Conservation (phyloP, 208 protist species). For the Trypanosoma theileri region DNA sequence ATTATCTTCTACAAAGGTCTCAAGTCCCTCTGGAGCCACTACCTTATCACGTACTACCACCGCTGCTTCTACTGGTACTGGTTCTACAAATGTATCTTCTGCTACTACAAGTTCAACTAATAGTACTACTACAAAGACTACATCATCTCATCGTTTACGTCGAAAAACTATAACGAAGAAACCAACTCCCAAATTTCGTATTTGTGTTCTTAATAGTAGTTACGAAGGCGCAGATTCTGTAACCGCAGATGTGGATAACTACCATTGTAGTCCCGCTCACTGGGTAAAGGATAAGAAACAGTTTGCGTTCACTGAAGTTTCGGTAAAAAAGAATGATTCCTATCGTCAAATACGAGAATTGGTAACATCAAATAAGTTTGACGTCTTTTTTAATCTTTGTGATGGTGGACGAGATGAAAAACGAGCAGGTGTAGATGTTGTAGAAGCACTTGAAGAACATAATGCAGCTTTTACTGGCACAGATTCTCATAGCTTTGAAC, state of each 20-base stretch:
- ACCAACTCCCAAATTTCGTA: conserved; percentile 24
- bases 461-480: conserved; percentile 89
- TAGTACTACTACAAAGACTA: not conserved
- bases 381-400: conserved; percentile 90
- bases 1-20: not conserved
- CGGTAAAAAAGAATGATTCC: conserved; percentile 71
- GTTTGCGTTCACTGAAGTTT: conserved; percentile 72
- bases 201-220: conserved; percentile 86
- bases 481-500: conserved; percentile 84
- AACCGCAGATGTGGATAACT: conserved; percentile 79
- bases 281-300: conserved; percentile 69
- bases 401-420: conserved; percentile 85
- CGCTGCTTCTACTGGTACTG: not conserved
- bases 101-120: not conserved
- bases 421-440: conserved; percentile 80
- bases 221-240: conserved; percentile 78
- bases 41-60: not conserved
- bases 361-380: conserved; percentile 79
- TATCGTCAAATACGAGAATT: conserved; percentile 74
- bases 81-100: not conserved
- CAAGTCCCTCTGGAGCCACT: not conserved
- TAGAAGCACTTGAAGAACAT: conserved; percentile 81
- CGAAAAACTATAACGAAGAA: conserved; percentile 5
- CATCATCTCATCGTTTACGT: not conserved
- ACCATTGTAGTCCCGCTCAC: conserved; percentile 76